Evolutionary conservation across 352 stramenopile species (phyloP), one percentile per base, ranked within the genome.

Genomic region (Phytopythium cucurbitacearum): DNA sequence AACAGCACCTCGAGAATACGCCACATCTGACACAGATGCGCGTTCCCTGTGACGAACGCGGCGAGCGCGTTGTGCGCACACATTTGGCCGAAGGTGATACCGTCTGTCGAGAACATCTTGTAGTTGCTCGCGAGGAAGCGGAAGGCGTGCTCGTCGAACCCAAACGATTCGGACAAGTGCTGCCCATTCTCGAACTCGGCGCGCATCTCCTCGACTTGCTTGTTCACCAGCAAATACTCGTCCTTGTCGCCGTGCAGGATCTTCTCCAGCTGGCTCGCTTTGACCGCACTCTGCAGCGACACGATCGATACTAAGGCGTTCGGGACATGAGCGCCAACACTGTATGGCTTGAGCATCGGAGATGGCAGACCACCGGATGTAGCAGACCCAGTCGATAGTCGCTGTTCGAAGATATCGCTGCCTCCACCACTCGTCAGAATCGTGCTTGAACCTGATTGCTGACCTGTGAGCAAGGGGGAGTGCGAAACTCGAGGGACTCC

Each of bases 81-180:
- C 69, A 91, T 82, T 42, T 91, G 68, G 0, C 71, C 70, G 51
- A 92, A 94, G 5, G 67, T 75, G 46, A 80, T 40, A 5, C 56
- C 62, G 5, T 44, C 47, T 32, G 64, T 59, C 3, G 63, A 59
- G 50, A 76, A 85, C 8, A 85, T 43, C 48, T 70, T 56, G 45
- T 95, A 95, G 37, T 94, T 68, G 11, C 75, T 82, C 13, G 85
- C 83, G 2, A 95, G 62, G 33, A 94, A 95, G 0, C 81, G 73
- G 47, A 95, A 95, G 0, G 80, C 79, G 48, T 92, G 67, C 60
- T 94, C 81, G 52, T 95, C 82, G 57, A 95, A 95, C 0, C 85
- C 85, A 56, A 94, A 95, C 0, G 80, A 79, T 15, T 89, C 80
- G 45, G 85, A 87, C 33, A 94, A 65, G 12, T 89, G 64, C n/a